Evolutionary conservation across 768 basidiomycete species (phyloP).

Genomic region (Coprinopsis cinerea): DNA sequence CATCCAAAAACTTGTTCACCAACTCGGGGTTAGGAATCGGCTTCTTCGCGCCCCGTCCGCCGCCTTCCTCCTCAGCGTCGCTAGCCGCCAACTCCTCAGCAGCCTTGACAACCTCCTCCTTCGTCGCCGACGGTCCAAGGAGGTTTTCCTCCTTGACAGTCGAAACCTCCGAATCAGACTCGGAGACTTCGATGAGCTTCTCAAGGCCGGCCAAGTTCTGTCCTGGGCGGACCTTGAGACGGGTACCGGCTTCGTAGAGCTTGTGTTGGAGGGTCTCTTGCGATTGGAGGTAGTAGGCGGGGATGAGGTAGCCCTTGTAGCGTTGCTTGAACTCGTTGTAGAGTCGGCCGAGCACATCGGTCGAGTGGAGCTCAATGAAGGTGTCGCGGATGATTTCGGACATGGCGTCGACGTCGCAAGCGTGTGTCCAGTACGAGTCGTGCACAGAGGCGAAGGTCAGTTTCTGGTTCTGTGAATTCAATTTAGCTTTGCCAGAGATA

Average conservation of each 20-base stretch:
- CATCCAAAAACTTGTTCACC: slow-evolving; percentile 61
- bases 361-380: slow-evolving; percentile 88
- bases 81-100: not conserved
- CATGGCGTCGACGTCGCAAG: slow-evolving; percentile 82
- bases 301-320: slow-evolving; percentile 68
- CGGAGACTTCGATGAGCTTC: not conserved
- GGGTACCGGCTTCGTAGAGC: slow-evolving; percentile 39
- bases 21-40: slow-evolving; percentile 15
- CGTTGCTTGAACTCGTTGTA: slow-evolving; percentile 74
- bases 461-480: slow-evolving; percentile 46
- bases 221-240: slow-evolving; percentile 35
- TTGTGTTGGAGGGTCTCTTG: slow-evolving; percentile 26
- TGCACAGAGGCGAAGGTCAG: slow-evolving; percentile 94
- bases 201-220: slow-evolving; percentile 25
- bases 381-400: slow-evolving; percentile 85
- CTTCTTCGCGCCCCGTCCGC: slow-evolving; percentile 8
- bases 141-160: not conserved
- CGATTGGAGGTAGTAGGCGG: slow-evolving; percentile 42
- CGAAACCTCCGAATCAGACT: not conserved
- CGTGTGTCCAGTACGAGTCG: slow-evolving; percentile 99
- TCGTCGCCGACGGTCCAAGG: not conserved
- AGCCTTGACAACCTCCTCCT: slow-evolving; percentile 11
- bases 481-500: slow-evolving; percentile 5
- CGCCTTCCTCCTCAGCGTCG: slow-evolving; percentile 10
- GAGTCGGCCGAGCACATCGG: slow-evolving; percentile 73